phyloP scores from a whole-genome alignment of 306 rosid species.

The Lotus japonicus region DNA sequence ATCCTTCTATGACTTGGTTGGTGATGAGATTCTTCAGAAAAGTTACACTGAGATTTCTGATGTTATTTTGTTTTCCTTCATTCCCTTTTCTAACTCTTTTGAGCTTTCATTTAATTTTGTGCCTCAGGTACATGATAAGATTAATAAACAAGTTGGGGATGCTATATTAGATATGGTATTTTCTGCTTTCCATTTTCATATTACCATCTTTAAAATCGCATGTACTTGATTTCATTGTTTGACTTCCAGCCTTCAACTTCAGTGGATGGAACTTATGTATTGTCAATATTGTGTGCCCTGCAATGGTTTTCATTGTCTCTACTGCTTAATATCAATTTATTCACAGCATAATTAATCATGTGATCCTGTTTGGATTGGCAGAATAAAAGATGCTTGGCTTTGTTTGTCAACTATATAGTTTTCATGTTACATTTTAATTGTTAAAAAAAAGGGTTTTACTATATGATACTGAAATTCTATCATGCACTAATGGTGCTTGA shows the following conservation, averaged over 20 bases:
- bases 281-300: not conserved
- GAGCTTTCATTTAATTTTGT: not conserved
- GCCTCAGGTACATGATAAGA: conserved; percentile 55
- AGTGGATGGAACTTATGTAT: not conserved
- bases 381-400: not conserved
- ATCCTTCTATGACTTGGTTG: too few species aligned
- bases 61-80: not conserved
- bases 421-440: not conserved
- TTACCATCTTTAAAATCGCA: too few species aligned
- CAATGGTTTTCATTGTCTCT: not conserved
- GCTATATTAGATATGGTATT: conserved; percentile 64
- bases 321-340: too few species aligned
- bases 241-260: not conserved
- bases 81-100: not conserved
- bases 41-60: not conserved
- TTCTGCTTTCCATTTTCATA: not conserved
- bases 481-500: too few species aligned
- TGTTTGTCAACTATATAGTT: not conserved
- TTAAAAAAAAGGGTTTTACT: not conserved
- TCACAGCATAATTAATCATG: not conserved
- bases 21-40: too few species aligned
- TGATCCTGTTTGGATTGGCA: not conserved
- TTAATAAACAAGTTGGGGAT: conserved; percentile 54
- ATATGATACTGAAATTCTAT: not conserved
- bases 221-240: not conserved